Evolutionary conservation across 306 rosid genomes (phyloP), one percentile per base, ranked within the genome.

Genomic region (Begonia peltatifolia): DNA sequence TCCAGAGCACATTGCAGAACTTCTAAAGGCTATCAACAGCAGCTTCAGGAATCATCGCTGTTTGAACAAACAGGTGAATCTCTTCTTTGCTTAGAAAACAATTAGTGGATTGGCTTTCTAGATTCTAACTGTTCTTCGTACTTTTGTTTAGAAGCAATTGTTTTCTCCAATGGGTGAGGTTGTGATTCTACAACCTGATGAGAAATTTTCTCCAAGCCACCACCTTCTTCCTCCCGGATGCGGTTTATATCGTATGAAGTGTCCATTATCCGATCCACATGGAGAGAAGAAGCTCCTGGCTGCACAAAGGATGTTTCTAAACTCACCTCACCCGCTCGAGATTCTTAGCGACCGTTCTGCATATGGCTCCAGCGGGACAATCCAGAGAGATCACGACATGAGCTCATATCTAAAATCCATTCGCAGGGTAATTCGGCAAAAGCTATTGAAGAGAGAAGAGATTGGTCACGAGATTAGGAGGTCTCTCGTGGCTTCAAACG

Each of bases 321-420:
- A 83, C 83, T 69, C 99, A 3, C 99, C 99, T 2, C 99, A 90
- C 68, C 99, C 99, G 17, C 95, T 90, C 0, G 99, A 90, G 71
- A 83, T 76, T 56, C 56, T 90, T 47, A 79, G 94, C 17, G 88
- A 90, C 41, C 74, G 94, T 13, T 76, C 92, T 10, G 84, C 99
- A 1, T 90, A 90, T 59, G 99, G 99, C 16, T 76, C 92, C 0
- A 88, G 76, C 10, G 99, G 99, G 68, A 57, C 71, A 14, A 75
- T 90, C 46, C 95, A 79, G 17, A 73, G 99, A 77, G 95, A 90
- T 54, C 99, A 90, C 57, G 99, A 90, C 71, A 70, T 90, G 94
- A 81, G 15, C 47, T 90, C 95, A 17, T 90, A 90, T 74, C 59
- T 76, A 9, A 85, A 50, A 58, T 74, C 78, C 2, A 76, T 90